Evolutionary conservation across 73 alveolate genomes (phyloP).

Genomic region (Symbiodinium pilosum): DNA sequence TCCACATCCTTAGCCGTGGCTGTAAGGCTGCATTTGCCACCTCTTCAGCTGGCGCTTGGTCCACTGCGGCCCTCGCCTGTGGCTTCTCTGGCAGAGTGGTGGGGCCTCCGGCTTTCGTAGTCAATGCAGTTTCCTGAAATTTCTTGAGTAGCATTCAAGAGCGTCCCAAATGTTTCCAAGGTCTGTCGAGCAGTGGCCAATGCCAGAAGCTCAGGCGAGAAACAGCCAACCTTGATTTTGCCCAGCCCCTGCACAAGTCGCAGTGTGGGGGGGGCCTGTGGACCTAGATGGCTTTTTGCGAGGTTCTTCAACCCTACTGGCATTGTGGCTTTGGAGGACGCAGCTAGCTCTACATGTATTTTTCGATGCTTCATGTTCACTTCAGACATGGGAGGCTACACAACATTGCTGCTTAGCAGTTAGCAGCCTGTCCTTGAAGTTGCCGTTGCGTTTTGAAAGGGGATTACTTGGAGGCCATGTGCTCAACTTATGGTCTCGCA

Average conservation of each 20-base stretch:
- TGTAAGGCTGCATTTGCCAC: slow-evolving; percentile 29
- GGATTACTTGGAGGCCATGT: too few species aligned
- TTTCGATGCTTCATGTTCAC: background rate
- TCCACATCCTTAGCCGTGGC: slow-evolving; percentile 41
- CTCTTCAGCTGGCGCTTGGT: background rate
- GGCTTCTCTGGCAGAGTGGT: background rate
- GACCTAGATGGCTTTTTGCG: background rate
- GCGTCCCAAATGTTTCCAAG: background rate
- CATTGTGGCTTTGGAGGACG: slow-evolving; percentile 24
- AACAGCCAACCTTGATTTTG: too few species aligned
- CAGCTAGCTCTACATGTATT: background rate
- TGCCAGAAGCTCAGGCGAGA: background rate
- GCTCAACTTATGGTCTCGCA: too few species aligned
- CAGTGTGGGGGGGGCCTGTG: background rate
- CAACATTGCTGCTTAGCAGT: background rate
- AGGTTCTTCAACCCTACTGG: slow-evolving; percentile 83
- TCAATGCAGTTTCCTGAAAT: too few species aligned
- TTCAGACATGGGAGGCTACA: background rate
- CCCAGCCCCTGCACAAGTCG: background rate
- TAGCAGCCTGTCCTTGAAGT: background rate
- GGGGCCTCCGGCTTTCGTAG: background rate
- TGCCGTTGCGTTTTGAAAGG: background rate
- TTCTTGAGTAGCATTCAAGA: background rate
- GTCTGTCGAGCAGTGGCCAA: background rate
- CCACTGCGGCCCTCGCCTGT: background rate